These are phyloP conservation scores for Trametes cubensis DNA, from an alignment of 768 basidiomycete genomes.

Conservation along the genomic window DNA sequence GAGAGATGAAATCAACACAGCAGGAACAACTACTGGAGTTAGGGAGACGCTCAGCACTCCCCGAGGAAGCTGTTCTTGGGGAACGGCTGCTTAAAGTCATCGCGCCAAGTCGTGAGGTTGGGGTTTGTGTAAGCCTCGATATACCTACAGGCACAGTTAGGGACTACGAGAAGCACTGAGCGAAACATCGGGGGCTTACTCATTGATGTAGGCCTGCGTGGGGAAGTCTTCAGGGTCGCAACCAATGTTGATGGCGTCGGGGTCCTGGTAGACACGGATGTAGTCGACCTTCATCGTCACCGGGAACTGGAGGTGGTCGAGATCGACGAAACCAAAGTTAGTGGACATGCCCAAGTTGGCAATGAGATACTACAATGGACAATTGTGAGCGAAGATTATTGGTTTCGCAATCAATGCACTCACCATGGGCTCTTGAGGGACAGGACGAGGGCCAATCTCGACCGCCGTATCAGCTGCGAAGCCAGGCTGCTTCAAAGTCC, in stretches of 20 bases:
- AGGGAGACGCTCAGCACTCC: conserved; percentile 38
- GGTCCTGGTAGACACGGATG: conserved; percentile 74
- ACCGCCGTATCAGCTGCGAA: conserved; percentile 58
- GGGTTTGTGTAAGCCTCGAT: conserved; percentile 73
- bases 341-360: conserved; percentile 63
- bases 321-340: conserved; percentile 65
- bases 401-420: conserved; percentile 28
- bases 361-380: conserved; percentile 50
- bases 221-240: conserved; percentile 77
- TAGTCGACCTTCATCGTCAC: conserved; percentile 77
- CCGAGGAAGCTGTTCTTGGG: conserved; percentile 55
- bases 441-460: conserved; percentile 67
- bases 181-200: conserved; percentile 42
- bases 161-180: not conserved
- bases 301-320: conserved; percentile 52
- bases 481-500: conserved; percentile 70
- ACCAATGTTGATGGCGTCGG: conserved; percentile 53
- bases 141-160: conserved; percentile 44
- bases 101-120: conserved; percentile 53
- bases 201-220: conserved; percentile 76
- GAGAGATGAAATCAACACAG: not conserved
- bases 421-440: conserved; percentile 87
- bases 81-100: conserved; percentile 49
- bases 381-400: not conserved
- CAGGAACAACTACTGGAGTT: not conserved